Percentiles rank a stretch among this genome's conserved stretches.
These are phyloP conservation scores for Trichodelitschia bisporula DNA, from an alignment of 495 filamentous ascomycete species.

Conservation along the genomic window DNA sequence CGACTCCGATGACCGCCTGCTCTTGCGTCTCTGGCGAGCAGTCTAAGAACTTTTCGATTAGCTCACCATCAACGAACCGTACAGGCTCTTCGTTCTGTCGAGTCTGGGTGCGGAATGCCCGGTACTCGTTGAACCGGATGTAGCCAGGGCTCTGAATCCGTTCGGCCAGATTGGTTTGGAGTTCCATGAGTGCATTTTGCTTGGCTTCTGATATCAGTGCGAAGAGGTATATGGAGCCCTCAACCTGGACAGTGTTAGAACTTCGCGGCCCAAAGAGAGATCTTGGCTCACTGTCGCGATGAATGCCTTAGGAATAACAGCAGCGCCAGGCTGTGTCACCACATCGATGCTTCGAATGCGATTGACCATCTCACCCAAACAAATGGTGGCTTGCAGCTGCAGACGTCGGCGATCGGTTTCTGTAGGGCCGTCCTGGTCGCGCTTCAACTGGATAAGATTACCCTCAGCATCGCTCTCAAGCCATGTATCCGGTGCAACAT, in stretches of 20 bases:
- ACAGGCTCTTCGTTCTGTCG: conserved; percentile 54
- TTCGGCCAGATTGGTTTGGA: conserved; percentile 49
- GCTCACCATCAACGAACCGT: conserved; percentile 79
- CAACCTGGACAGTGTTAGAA: conserved; percentile 28
- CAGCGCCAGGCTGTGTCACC: conserved; percentile 29
- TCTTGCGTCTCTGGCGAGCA: conserved; percentile 35
- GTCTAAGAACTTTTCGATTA: conserved; percentile 68
- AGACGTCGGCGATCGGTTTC: conserved; percentile 47
- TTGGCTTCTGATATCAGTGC: conserved; percentile 41
- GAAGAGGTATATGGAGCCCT: conserved; percentile 81
- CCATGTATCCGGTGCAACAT: conserved; percentile 45
- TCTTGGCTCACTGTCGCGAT: conserved; percentile 52
- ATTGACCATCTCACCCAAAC: conserved; percentile 81
- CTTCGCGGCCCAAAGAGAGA: background rate
- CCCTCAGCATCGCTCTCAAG: conserved; percentile 67
- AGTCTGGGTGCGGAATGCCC: conserved; percentile 42
- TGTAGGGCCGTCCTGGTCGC: conserved; percentile 45
- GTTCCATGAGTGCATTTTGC: conserved; percentile 57
- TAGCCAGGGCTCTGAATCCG: conserved; percentile 38
- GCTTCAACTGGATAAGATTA: conserved; percentile 56
- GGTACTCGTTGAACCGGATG: conserved; percentile 50
- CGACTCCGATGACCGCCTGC: no score
- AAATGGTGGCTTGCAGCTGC: conserved; percentile 52
- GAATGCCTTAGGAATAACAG: conserved; percentile 64
- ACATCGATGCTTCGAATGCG: conserved; percentile 42